A percentile compares a stretch with the other conserved stretches of the same genome.
Conservation (phyloP, 2,329 filamentous ascomycete species). For the Capronia americana region DNA sequence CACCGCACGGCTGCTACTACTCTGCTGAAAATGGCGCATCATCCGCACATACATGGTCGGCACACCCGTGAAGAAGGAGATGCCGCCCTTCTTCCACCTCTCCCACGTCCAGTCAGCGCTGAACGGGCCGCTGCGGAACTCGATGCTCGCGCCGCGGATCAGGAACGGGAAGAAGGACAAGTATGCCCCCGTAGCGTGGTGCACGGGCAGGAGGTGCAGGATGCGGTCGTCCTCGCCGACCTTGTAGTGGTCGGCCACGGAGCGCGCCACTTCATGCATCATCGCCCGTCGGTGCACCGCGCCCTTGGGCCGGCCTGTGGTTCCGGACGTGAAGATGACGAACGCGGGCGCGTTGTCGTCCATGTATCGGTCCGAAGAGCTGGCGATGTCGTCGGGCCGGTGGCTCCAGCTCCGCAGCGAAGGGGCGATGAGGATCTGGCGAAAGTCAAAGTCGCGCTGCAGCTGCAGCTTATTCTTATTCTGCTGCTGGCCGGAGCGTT, state of each 20-base stretch:
- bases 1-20: conserved; percentile 43
- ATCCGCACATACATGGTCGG: conserved; percentile 51
- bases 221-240: conserved; percentile 42
- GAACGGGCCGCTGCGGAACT: no score
- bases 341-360: conserved; percentile 51
- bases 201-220: conserved; percentile 45
- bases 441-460: no score
- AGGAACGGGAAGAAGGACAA: no score
- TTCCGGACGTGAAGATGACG: conserved; percentile 66
- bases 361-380: conserved; percentile 34
- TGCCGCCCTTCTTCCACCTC: conserved; percentile 42
- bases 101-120: conserved; percentile 33
- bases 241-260: conserved; percentile 42
- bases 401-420: no score
- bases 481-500: no score
- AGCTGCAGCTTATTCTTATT: no score
- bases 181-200: conserved; percentile 41
- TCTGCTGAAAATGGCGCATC: conserved; percentile 42
- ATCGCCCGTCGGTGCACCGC: conserved; percentile 52
- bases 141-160: no score
- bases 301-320: conserved; percentile 64
- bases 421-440: no score
- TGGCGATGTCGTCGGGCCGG: no score
- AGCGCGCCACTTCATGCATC: conserved; percentile 35
- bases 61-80: conserved; percentile 48